Percentiles rank a stretch among this genome's conserved stretches.
Evolutionary conservation across 2,329 filamentous ascomycete genomes (phyloP).

Genomic region (Xylaria hypoxylon): DNA sequence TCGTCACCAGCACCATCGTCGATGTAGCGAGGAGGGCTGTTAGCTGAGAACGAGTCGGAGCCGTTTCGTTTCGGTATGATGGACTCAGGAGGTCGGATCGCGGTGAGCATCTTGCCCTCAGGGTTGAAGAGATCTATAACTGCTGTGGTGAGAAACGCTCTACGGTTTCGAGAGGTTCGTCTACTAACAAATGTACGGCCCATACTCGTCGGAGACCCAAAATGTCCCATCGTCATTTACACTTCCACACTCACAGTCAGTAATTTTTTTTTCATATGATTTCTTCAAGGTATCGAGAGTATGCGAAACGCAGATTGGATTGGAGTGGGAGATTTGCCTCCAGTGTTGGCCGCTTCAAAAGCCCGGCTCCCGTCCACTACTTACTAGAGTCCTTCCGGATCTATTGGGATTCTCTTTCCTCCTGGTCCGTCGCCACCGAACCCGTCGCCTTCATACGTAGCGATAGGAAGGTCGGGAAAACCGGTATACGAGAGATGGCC

Average conservation of each 20-base stretch:
- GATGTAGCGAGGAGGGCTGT: conserved; percentile 70
- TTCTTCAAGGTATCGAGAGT: not conserved
- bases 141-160: conserved; percentile 20
- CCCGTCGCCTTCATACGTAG: conserved; percentile 74
- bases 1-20: conserved; percentile 59
- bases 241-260: conserved; percentile 6
- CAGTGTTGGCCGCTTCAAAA: too few relatives aligned
- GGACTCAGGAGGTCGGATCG: conserved; percentile 73
- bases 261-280: not conserved
- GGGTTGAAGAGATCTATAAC: conserved; percentile 59
- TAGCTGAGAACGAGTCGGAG: conserved; percentile 70
- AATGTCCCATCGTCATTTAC: conserved; percentile 70
- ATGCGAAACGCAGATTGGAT: not conserved
- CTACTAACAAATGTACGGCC: conserved; percentile 73
- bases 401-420: conserved; percentile 69
- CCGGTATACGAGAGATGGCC: conserved; percentile 66
- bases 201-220: conserved; percentile 79
- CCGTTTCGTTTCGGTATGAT: conserved; percentile 73
- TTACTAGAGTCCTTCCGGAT: conserved; percentile 72
- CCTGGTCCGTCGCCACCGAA: conserved; percentile 72
- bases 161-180: not conserved
- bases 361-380: not conserved
- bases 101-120: conserved; percentile 68
- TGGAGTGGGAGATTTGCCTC: not conserved
- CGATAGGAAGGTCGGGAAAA: conserved; percentile 71